phyloP scores from a whole-genome alignment of 371 early-diverging fungal genomes.

The Apophysomyces variabilis region DNA sequence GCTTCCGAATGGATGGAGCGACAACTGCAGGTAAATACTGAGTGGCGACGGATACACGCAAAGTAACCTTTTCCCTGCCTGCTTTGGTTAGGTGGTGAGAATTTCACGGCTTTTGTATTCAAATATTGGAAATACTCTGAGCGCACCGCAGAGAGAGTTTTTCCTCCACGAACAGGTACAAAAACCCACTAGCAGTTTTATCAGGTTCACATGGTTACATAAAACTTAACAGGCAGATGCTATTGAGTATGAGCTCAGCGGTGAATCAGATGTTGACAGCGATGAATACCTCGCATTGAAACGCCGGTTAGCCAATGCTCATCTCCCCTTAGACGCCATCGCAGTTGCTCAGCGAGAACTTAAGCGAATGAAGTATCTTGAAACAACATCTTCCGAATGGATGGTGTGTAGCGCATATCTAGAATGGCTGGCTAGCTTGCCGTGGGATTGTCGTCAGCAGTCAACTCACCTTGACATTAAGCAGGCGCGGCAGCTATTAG shows the following conservation, averaged over 20 bases:
- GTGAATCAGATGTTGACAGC: slow-evolving; percentile 49
- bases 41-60: neutral
- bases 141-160: slow-evolving; percentile 82
- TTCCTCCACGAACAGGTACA: slow-evolving; percentile 82
- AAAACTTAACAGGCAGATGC: slow-evolving; percentile 63
- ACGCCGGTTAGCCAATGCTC: slow-evolving; percentile 60
- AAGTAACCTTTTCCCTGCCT: neutral
- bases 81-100: slow-evolving; percentile 59
- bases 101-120: slow-evolving; percentile 82
- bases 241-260: slow-evolving; percentile 77
- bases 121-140: slow-evolving; percentile 79
- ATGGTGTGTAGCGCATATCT: slow-evolving; percentile 79
- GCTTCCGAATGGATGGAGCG: slow-evolving; percentile 72
- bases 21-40: slow-evolving; percentile 70
- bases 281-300: slow-evolving; percentile 66
- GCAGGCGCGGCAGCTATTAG: slow-evolving; percentile 67
- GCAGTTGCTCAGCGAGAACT: slow-evolving; percentile 74
- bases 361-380: slow-evolving; percentile 59
- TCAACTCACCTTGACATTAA: slow-evolving; percentile 71
- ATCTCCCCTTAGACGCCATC: slow-evolving; percentile 70
- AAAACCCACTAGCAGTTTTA: neutral
- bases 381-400: slow-evolving; percentile 80
- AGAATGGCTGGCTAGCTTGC: slow-evolving; percentile 78
- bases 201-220: slow-evolving; percentile 11
- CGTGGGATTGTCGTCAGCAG: slow-evolving; percentile 65